These are phyloP conservation scores for Carpinus viminea DNA, from an alignment of 306 rosid species.

Conservation along the genomic window DNA sequence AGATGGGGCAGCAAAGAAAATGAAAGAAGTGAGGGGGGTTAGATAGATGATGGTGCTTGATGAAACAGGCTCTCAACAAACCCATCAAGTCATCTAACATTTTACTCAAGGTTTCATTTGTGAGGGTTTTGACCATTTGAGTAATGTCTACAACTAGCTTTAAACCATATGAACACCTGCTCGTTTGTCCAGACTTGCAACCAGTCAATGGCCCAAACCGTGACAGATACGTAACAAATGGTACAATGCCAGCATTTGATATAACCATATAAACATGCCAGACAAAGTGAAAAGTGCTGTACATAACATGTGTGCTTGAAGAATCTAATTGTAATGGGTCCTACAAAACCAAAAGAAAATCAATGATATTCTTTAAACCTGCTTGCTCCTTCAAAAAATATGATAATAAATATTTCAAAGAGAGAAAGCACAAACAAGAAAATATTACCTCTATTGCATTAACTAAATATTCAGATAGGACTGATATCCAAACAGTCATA, in stretches of 20 bases:
- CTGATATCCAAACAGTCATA: slow-evolving; percentile 70
- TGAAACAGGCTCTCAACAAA: neutral
- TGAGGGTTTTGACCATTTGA: neutral
- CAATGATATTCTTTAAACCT: neutral
- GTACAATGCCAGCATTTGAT: neutral
- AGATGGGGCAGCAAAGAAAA: neutral
- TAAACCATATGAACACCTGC: neutral
- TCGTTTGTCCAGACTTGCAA: neutral
- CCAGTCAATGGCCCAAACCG: neutral
- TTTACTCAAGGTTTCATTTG: neutral
- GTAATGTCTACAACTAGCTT: neutral
- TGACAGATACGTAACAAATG: neutral
- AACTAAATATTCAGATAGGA: slow-evolving; percentile 73
- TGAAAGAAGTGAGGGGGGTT: neutral
- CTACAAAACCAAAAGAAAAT: neutral
- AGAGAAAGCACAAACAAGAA: slow-evolving; percentile 7
- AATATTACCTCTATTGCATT: slow-evolving; percentile 65
- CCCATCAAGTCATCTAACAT: neutral
- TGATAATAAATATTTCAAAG: neutral
- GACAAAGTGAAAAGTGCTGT: neutral
- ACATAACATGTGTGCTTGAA: neutral
- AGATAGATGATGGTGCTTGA: neutral
- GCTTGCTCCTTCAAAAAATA: neutral
- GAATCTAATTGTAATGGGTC: neutral
- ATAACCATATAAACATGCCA: neutral